A percentile compares a stretch with the other conserved stretches of the same genome.
Conservation (phyloP, 73 alveolate genomes). For the Tetrahymena thermophila region DNA sequence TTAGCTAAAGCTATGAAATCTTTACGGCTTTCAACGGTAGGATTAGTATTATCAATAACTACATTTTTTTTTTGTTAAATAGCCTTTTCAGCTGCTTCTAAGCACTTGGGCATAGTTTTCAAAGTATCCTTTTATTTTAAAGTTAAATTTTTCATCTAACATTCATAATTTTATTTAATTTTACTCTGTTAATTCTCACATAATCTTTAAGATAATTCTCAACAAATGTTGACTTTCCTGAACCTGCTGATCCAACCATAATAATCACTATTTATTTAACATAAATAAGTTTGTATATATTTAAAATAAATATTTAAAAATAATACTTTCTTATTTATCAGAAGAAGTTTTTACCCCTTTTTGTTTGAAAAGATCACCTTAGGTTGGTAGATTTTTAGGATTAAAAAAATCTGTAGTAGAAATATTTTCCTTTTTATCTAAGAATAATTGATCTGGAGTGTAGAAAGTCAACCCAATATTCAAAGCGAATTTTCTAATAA, state of each 20-base stretch:
- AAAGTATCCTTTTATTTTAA: slow-evolving; percentile 59
- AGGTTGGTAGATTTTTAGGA: slow-evolving; percentile 17
- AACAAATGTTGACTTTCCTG: slow-evolving; percentile 94
- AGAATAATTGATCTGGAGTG: slow-evolving; percentile 93
- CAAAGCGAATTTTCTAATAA: slow-evolving; percentile 72
- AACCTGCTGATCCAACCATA: slow-evolving; percentile 91
- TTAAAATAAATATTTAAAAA: slow-evolving; percentile 40
- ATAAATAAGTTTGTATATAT: slow-evolving; percentile 31
- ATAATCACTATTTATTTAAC: slow-evolving; percentile 48
- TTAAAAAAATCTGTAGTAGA: slow-evolving; percentile 45
- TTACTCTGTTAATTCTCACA: slow-evolving; percentile 76
- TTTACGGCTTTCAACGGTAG: slow-evolving; percentile 68
- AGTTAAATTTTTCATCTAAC: background rate
- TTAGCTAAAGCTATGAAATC: slow-evolving; percentile 74
- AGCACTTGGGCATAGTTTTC: slow-evolving; percentile 82
- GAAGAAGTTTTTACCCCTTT: slow-evolving; percentile 14
- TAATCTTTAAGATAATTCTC: slow-evolving; percentile 70
- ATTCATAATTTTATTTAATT: background rate
- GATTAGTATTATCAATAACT: slow-evolving; percentile 93
- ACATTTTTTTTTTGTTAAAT: slow-evolving; percentile 70
- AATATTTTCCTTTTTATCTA: slow-evolving; percentile 51
- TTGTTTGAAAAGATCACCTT: slow-evolving; percentile 11
- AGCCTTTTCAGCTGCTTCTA: slow-evolving; percentile 67
- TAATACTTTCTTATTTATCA: slow-evolving; percentile 40
- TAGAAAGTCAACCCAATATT: slow-evolving; percentile 81